phyloP scores from a whole-genome alignment of 1,284 basidiomycete species.

The Leccinum proliferum region DNA sequence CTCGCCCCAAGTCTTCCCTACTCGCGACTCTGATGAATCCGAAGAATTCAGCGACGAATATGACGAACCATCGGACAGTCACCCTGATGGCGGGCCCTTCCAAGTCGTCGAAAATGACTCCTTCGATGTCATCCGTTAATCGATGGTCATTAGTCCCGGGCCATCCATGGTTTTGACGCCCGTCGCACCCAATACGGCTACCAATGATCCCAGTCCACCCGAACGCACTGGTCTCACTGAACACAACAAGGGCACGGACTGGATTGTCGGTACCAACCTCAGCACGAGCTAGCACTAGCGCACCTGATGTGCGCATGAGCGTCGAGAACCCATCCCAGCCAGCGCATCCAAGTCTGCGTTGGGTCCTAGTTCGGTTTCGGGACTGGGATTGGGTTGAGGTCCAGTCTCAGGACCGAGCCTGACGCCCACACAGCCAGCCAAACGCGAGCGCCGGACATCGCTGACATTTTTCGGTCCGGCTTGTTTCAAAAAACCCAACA shows the following conservation, averaged over 20 bases:
- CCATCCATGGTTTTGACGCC: no score
- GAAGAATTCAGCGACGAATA: not conserved
- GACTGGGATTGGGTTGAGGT: not conserved
- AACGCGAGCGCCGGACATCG: constrained; percentile 15
- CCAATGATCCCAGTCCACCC: no score
- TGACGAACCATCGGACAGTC: not conserved
- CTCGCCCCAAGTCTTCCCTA: no score
- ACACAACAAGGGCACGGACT: no score
- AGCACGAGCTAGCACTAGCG: not conserved
- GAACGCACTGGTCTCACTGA: no score
- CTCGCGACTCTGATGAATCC: no score
- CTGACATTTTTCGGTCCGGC: constrained; percentile 24
- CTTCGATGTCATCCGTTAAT: constrained; percentile 31
- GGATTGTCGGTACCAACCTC: no score
- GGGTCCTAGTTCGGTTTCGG: not conserved
- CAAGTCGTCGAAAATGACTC: not conserved
- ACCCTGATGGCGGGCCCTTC: not conserved
- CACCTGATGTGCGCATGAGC: constrained; percentile 5
- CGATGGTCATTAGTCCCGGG: constrained; percentile 6
- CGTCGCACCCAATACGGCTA: no score
- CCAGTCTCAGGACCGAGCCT: not conserved
- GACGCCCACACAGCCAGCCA: no score
- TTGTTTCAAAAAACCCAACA: constrained; percentile 18
- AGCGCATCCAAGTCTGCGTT: not conserved
- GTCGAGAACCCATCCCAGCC: no score